Evolutionary conservation across 2,329 filamentous ascomycete species (phyloP), one percentile per base, ranked within the genome.

Genomic region (Phoma sp.): DNA sequence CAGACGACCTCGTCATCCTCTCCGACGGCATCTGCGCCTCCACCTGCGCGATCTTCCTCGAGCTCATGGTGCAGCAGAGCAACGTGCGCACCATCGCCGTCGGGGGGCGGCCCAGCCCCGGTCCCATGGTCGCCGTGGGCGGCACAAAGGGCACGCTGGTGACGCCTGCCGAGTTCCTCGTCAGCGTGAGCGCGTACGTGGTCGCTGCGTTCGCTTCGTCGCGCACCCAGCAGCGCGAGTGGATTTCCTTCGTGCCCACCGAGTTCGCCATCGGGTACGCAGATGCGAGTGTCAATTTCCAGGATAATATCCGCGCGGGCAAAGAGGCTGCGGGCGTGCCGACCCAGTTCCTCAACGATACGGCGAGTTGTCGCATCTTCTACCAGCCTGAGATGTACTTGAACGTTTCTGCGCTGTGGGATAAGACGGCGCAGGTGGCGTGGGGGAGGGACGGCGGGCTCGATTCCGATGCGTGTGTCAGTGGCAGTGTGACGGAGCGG

Each of bases 311-410:
- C 41, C 61, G 72, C 14, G 61, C 37, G 32, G 71, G 73, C 43
- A 44, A 66, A 1, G 72, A 74, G 49, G 47, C 43, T 0, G 68
- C 63, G 4, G 72, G 70, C 4, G 68, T 78, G 0, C 81, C 86
- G 11, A 70, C 82, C 13, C 86, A 89, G 60, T 89, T 88, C 63
- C 71, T 82, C 2, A 83, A 85, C 51, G 82, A 87, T 58, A 79
- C 83, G 1, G 82, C 86, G 0, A 82, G 86, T 60, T 89, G 86
- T 59, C 77, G 85, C 4, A 68, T 88, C 10, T 89, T 81, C 65
- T 87, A 83, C 55, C 86, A 85, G 2, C 66, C 77, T 13, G 69
- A 76, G 2, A 86, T 84, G 71, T 70, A 83, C 30, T 70, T 78
- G 3, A 78, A 85, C 52, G 78, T 82, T 2, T 76, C 75, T 2